Evolutionary conservation across 2,329 filamentous ascomycete species (phyloP).

Genomic region (Xylaria sp.): DNA sequence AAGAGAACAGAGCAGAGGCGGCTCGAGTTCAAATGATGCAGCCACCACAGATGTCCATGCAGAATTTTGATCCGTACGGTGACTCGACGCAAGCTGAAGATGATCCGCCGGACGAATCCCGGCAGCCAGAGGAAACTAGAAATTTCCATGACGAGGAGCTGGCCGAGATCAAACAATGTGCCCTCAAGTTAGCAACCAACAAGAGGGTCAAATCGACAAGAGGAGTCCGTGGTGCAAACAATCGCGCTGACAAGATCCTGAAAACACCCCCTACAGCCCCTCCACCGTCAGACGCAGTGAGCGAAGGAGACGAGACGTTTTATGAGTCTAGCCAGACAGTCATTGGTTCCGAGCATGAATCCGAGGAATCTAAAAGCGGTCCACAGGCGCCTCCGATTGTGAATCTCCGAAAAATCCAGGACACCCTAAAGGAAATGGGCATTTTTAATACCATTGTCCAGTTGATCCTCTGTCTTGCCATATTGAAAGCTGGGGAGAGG

Average conservation of each 20-base stretch:
- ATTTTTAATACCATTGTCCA: neutral
- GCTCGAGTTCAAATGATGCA: neutral
- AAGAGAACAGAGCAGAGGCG: conserved; percentile 19
- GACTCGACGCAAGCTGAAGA: neutral
- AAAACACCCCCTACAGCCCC: neutral
- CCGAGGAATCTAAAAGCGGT: neutral
- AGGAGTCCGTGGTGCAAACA: neutral
- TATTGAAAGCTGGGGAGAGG: neutral
- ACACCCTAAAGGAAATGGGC: neutral
- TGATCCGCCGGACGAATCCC: neutral
- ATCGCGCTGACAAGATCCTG: too few species aligned
- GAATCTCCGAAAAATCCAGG: neutral
- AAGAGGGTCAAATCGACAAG: neutral
- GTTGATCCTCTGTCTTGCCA: neutral
- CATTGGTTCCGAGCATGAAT: neutral
- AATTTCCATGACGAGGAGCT: neutral
- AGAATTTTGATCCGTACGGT: neutral
- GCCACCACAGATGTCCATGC: neutral
- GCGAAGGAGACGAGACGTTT: neutral
- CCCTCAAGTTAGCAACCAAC: neutral
- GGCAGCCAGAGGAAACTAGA: neutral
- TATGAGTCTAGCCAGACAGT: neutral
- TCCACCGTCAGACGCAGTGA: neutral
- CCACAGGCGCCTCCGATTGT: neutral
- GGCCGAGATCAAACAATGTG: neutral